Evolutionary conservation across 805 yeast genomes (phyloP).

Genomic region (Clavispora carvajalis): DNA sequence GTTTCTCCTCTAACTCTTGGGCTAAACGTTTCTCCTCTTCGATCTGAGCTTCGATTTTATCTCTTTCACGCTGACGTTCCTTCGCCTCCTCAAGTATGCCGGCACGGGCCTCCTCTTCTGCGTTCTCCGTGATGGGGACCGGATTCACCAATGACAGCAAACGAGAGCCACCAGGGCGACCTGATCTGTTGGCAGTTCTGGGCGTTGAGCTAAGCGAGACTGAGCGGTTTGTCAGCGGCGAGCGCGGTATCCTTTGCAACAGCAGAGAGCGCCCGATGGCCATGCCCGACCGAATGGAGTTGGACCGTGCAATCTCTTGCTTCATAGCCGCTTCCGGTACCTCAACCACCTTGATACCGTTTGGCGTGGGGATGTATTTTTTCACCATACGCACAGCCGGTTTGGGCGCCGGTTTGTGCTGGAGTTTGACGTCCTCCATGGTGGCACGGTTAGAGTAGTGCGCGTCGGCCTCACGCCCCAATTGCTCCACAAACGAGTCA

Average conservation of each 20-base stretch:
- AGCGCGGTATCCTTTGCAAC: slow-evolving; percentile 1
- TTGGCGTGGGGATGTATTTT: slow-evolving; percentile 68
- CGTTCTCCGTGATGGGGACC: slow-evolving; percentile 14
- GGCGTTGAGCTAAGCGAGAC: neutral
- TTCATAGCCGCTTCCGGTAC: slow-evolving; percentile 49
- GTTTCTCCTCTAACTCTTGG: slow-evolving; percentile 32
- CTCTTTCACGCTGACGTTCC: slow-evolving; percentile 13
- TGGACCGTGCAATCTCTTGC: slow-evolving; percentile 34
- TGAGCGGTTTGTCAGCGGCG: neutral
- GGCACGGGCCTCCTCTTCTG: slow-evolving; percentile 9
- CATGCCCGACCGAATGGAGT: slow-evolving; percentile 33
- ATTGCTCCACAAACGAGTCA: slow-evolving; percentile 28
- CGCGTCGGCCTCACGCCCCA: slow-evolving; percentile 18
- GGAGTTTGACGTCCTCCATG: slow-evolving; percentile 31
- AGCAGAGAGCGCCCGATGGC: slow-evolving; percentile 20
- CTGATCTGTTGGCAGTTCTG: neutral
- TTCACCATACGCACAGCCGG: slow-evolving; percentile 44
- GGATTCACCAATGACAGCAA: slow-evolving; percentile 12
- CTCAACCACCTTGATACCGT: slow-evolving; percentile 64
- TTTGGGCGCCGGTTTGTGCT: slow-evolving; percentile 11
- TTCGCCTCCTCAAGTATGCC: slow-evolving; percentile 9
- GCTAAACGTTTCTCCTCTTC: slow-evolving; percentile 36
- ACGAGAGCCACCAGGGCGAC: slow-evolving; percentile 5
- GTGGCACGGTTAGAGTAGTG: slow-evolving; percentile 29
- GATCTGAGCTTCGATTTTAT: slow-evolving; percentile 29